These are phyloP conservation scores for Kurtzmaniella natalensis DNA, from an alignment of 1,139 yeast species.

Conservation along the genomic window DNA sequence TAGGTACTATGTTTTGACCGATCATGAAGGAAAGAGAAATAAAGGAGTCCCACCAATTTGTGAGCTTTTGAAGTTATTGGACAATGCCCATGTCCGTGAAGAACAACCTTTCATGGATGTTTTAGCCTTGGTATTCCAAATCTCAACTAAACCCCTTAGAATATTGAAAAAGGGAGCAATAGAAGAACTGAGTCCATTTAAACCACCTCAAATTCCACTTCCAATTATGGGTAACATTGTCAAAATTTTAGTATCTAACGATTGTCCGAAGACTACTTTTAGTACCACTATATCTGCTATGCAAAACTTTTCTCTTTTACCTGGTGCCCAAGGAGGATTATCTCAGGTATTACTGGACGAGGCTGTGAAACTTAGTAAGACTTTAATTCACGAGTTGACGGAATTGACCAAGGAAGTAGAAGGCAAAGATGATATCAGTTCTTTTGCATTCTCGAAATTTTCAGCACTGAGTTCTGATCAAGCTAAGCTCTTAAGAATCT, in stretches of 20 bases:
- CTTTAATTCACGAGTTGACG: constrained; percentile 54
- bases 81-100: constrained; percentile 58
- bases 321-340: constrained; percentile 61
- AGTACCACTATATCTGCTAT: constrained; percentile 80
- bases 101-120: constrained; percentile 76
- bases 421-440: constrained; percentile 41
- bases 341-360: constrained; percentile 63
- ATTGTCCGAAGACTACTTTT: constrained; percentile 81
- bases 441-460: constrained; percentile 58
- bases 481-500: constrained; percentile 74
- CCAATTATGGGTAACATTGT: constrained; percentile 60
- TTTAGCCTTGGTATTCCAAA: constrained; percentile 69
- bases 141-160: constrained; percentile 70
- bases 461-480: constrained; percentile 84
- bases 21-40: constrained; percentile 62
- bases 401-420: constrained; percentile 46
- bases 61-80: constrained; percentile 57
- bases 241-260: constrained; percentile 73
- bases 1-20: constrained; percentile 73
- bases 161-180: constrained; percentile 30
- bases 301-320: constrained; percentile 67
- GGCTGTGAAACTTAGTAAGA: constrained; percentile 60
- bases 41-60: constrained; percentile 60
- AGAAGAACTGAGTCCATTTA: constrained; percentile 22
- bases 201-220: constrained; percentile 64